A percentile compares a stretch with the other conserved stretches of the same genome.
Conservation (phyloP, 2,329 filamentous ascomycete species). For the Ustilaginoidea virens region DNA sequence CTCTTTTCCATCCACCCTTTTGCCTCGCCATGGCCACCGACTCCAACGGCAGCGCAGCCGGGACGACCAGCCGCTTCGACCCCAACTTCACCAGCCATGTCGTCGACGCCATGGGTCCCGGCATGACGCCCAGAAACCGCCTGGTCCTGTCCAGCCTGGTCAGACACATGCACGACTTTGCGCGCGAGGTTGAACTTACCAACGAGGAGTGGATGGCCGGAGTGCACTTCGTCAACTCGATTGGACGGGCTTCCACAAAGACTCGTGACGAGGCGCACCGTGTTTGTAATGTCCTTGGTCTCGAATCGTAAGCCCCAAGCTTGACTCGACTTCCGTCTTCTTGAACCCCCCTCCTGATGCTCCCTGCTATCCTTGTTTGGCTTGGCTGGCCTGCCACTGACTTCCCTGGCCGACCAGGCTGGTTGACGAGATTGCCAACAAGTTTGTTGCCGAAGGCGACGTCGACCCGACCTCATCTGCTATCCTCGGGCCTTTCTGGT, state of each 20-base stretch:
- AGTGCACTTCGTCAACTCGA: conserved; percentile 59
- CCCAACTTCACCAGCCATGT: conserved; percentile 63
- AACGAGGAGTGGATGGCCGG: conserved; percentile 64
- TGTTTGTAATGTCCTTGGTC: conserved; percentile 56
- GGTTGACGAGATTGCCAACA: conserved; percentile 48
- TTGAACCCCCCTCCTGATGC: no score
- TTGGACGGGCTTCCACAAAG: conserved; percentile 52
- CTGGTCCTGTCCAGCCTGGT: conserved; percentile 49
- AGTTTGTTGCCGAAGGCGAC: conserved; percentile 43
- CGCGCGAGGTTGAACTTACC: conserved; percentile 61
- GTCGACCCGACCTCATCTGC: conserved; percentile 55
- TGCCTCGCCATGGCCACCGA: conserved; percentile 8
- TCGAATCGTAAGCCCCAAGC: conserved; percentile 49
- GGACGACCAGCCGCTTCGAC: conserved; percentile 39
- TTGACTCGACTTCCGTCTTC: no score
- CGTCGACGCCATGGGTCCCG: conserved; percentile 57
- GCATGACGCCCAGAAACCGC: conserved; percentile 48
- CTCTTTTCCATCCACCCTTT: neutral
- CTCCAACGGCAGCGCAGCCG: conserved; percentile 11
- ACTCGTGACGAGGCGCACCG: conserved; percentile 62
- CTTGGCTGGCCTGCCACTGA: neutral
- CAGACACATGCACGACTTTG: conserved; percentile 63
- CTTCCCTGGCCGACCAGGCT: conserved; percentile 18
- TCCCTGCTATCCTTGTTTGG: no score
- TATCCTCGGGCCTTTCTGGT: conserved; percentile 69